Evolutionary conservation across 148 eudicot genomes (phyloP).

Genomic region (Fagopyrum tataricum): DNA sequence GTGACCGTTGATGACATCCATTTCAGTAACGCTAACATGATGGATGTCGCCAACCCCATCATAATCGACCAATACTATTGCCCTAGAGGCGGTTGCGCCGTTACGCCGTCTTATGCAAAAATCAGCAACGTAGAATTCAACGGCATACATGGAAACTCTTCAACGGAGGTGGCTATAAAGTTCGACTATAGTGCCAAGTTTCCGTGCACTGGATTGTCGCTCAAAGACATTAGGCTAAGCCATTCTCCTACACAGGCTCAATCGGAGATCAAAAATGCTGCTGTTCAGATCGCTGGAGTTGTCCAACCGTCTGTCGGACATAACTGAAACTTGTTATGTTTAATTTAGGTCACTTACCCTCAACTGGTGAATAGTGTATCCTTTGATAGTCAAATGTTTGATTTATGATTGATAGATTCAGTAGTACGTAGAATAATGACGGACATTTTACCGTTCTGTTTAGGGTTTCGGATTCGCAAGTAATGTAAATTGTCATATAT

Average conservation of each 20-base stretch:
- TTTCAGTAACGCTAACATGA: slow-evolving; percentile 37
- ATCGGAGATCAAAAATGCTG: slow-evolving; percentile 12
- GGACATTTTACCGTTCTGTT: too few relatives aligned
- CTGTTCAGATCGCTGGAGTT: background rate
- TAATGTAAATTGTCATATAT: too few relatives aligned
- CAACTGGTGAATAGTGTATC: background rate
- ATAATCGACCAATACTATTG: slow-evolving; percentile 63
- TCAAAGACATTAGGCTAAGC: slow-evolving; percentile 35
- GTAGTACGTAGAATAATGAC: too few relatives aligned
- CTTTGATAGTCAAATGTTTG: too few relatives aligned
- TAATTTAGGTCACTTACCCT: background rate
- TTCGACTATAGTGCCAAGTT: slow-evolving; percentile 39
- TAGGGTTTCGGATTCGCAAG: too few relatives aligned
- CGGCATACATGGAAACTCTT: slow-evolving; percentile 42
- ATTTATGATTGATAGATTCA: too few relatives aligned
- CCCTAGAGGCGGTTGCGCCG: slow-evolving; percentile 17
- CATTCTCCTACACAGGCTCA: slow-evolving; percentile 13
- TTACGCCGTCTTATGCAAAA: slow-evolving; percentile 48
- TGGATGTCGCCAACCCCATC: slow-evolving; percentile 50
- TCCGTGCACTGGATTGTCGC: slow-evolving; percentile 41
- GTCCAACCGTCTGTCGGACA: background rate
- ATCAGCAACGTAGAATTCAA: slow-evolving; percentile 36
- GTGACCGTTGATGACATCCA: slow-evolving; percentile 32
- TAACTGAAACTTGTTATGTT: background rate
- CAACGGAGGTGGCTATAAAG: slow-evolving; percentile 28